Evolutionary conservation across 768 basidiomycete genomes (phyloP).

Genomic region (Phlegmacium glaucopus): DNA sequence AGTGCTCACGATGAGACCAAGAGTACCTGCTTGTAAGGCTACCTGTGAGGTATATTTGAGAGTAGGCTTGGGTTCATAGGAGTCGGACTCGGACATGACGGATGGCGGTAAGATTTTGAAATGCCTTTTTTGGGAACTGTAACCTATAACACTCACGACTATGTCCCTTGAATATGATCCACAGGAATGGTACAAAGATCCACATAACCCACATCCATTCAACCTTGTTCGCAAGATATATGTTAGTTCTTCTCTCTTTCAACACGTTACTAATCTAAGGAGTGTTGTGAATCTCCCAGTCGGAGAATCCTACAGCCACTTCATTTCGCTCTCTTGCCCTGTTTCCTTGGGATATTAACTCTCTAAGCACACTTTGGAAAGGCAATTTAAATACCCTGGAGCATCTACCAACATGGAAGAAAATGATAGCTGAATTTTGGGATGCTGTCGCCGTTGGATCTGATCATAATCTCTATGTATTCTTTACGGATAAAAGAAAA

Average conservation of each 20-base stretch:
- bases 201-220: constrained; percentile 34
- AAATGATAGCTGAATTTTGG: constrained; percentile 43
- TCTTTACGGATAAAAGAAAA: constrained; percentile 30
- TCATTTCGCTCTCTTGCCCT: constrained; percentile 39
- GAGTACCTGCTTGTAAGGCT: constrained; percentile 61
- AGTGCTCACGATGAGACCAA: constrained; percentile 66
- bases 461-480: constrained; percentile 30
- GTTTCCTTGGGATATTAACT: constrained; percentile 44
- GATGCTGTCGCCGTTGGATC: constrained; percentile 52
- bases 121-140: constrained; percentile 29
- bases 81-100: constrained; percentile 28
- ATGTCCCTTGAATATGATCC: constrained; percentile 3
- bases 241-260: constrained; percentile 32
- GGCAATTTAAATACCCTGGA: constrained; percentile 29
- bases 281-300: constrained; percentile 20
- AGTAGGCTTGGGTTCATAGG: constrained; percentile 49
- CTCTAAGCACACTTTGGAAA: constrained; percentile 37
- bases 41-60: constrained; percentile 52
- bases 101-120: constrained; percentile 27
- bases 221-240: constrained; percentile 37
- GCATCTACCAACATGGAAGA: constrained; percentile 38
- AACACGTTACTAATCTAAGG: not conserved
- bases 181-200: constrained; percentile 40
- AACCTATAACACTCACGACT: not conserved
- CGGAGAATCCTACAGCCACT: constrained; percentile 22